Evolutionary conservation across 2,329 filamentous ascomycete genomes (phyloP).

Genomic region (Fusarium tricinctum): DNA sequence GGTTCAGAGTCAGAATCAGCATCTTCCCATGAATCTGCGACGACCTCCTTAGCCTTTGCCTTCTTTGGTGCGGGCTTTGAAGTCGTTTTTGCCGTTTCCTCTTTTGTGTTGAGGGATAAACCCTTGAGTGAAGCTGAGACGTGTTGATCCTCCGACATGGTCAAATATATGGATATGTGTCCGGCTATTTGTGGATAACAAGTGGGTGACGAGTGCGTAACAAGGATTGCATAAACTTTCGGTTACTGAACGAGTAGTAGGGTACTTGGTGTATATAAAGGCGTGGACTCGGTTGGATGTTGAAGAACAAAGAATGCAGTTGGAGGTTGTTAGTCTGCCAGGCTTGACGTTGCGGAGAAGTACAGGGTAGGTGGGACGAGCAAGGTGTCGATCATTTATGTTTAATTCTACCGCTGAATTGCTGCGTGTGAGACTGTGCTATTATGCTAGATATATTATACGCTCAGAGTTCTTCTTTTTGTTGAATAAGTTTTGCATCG

Average conservation of each 20-base stretch:
- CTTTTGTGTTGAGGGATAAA: constrained; percentile 50
- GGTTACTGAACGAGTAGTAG: neutral
- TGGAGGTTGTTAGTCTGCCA: constrained; percentile 16
- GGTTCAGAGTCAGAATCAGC: constrained; percentile 66
- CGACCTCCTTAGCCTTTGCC: constrained; percentile 49
- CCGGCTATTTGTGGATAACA: neutral
- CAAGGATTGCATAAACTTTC: neutral
- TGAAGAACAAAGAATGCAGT: constrained; percentile 15
- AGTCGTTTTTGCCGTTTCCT: constrained; percentile 28
- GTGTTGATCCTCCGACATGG: constrained; percentile 48
- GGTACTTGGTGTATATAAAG: neutral
- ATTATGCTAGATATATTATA: no score
- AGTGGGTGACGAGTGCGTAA: neutral
- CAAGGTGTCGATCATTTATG: no score
- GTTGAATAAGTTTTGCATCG: no score
- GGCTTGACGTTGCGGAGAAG: constrained; percentile 33
- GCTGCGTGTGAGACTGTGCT: no score
- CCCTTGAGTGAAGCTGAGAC: constrained; percentile 52
- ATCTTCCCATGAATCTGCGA: constrained; percentile 67
- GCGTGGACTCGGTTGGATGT: neutral
- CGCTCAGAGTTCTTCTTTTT: no score
- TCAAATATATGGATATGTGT: neutral
- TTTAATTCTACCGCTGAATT: no score
- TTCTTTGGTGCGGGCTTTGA: constrained; percentile 49
- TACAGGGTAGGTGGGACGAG: constrained; percentile 25